Conservation (phyloP, 228 moss, liverwort and hornwort genomes). For the Sphagnum fallax region DNA sequence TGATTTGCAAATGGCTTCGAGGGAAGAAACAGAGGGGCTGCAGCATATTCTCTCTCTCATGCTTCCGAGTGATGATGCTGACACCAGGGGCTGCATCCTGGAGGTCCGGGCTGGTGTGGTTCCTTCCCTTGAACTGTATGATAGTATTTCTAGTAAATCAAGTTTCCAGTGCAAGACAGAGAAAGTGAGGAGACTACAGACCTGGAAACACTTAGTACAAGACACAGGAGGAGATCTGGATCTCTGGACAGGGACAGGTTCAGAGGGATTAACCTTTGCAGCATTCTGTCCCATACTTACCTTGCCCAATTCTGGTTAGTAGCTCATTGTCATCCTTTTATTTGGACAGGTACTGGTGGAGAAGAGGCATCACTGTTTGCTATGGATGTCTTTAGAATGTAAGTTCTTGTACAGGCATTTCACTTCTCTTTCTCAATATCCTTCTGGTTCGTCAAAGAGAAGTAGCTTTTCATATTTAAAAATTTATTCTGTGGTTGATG, state of each 20-base stretch:
- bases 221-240: no score
- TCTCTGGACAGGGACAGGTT: no score
- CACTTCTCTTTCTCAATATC: background rate
- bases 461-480: background rate
- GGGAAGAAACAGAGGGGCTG: constrained; percentile 65
- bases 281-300: no score
- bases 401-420: constrained; percentile 1
- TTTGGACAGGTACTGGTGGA: constrained; percentile 71
- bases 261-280: no score
- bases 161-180: no score
- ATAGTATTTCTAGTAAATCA: background rate
- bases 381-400: constrained; percentile 94
- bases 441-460: background rate
- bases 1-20: constrained; percentile 55
- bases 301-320: no score
- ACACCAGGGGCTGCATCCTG: constrained; percentile 85
- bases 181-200: no score
- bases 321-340: background rate
- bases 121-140: background rate
- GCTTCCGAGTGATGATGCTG: constrained; percentile 92
- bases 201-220: no score
- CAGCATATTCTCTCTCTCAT: constrained; percentile 69
- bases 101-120: constrained; percentile 91
- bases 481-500: no score
- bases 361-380: constrained; percentile 97